Base-by-base conservation (phyloP, 257 asterid species). In the Forsythia suspensa region DNA sequence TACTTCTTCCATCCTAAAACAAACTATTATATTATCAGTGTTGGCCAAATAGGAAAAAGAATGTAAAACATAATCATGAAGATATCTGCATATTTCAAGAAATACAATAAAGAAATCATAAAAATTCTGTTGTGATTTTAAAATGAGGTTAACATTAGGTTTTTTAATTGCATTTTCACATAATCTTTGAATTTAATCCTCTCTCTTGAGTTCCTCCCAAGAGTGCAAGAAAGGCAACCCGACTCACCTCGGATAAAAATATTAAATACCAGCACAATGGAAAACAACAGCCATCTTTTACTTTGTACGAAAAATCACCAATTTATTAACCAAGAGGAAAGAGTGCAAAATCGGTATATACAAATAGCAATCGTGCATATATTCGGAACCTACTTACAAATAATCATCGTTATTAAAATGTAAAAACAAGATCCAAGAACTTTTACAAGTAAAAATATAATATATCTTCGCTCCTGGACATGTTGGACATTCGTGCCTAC, bases 1-100 rank as follows among this genome's bases (percentile, higher is more conserved):
- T 78, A 85, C 81, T 52, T 79, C 77, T 88, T 90, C 94, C 92
- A 90, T 86, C 88, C 94, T 90, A 76, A 10, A 48, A 74, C 67
- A 76, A 74, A 38, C 75, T 73, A 61, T 71, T 41, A 70, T 40
- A 71, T 43, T 21, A 80, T 76, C 77, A 75, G 68, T 21, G 59
- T 34, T 11, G 34, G 82, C 34, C 44, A 80, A 37, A 18, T 10
- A 18, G 44, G 40, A 68, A 72, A 20, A 38, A 18, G 5, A 43
- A 4, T 51, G 42, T 41, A 24, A 21, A 6, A 71, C 15, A 16
- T 79, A 24, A 61, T 21, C 36, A 63, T 21, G 65, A 16, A 55
- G 16, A 55, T 5, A 51, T 63, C 16, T n/a, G n/a, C n/a, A n/a
- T n/a, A 20, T 63, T 63, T 63, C 70, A 63, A 63, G 6, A 63